Conservation (phyloP, 352 stramenopile species). For the Phytophthora pseudosyringae region DNA sequence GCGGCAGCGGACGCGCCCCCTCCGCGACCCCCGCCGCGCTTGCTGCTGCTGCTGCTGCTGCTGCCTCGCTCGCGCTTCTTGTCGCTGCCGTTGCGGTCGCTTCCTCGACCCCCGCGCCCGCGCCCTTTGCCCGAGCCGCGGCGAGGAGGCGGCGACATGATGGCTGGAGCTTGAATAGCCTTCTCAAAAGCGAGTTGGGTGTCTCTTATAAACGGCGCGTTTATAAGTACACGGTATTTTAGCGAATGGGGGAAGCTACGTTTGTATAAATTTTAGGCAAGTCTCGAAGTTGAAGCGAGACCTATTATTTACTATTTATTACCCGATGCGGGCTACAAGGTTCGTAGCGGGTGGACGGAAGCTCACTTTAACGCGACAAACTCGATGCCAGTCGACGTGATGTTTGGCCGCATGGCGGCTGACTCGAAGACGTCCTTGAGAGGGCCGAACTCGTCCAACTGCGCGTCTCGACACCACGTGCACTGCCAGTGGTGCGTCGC, state of each 20-base stretch:
- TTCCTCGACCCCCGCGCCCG: constrained; percentile 30
- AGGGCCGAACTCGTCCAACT: constrained; percentile 32
- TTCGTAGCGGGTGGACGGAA: no score
- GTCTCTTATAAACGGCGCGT: constrained; percentile 1
- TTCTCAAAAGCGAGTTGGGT: neutral
- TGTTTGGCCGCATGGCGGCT: constrained; percentile 22
- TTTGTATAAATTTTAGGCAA: no score
- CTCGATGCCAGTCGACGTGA: constrained; percentile 23
- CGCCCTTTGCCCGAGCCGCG: constrained; percentile 37
- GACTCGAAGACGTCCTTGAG: constrained; percentile 37
- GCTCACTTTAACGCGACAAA: neutral
- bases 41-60: constrained; percentile 20
- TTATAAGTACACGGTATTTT: constrained; percentile 1
- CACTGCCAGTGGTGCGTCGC: constrained; percentile 67
- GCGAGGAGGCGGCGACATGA: constrained; percentile 41
- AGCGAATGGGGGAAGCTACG: neutral
- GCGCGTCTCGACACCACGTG: constrained; percentile 56
- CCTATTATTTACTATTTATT: constrained; percentile 1
- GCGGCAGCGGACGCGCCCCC: constrained; percentile 7
- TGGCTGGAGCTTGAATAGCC: constrained; percentile 16
- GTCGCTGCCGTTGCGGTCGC: constrained; percentile 16
- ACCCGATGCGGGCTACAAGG: no score
- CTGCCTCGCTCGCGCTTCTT: constrained; percentile 39
- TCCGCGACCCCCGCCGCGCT: constrained; percentile 31
- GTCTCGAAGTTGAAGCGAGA: neutral